Conservation (phyloP, 2,329 filamentous ascomycete genomes). For the Elsinoe arachidis region DNA sequence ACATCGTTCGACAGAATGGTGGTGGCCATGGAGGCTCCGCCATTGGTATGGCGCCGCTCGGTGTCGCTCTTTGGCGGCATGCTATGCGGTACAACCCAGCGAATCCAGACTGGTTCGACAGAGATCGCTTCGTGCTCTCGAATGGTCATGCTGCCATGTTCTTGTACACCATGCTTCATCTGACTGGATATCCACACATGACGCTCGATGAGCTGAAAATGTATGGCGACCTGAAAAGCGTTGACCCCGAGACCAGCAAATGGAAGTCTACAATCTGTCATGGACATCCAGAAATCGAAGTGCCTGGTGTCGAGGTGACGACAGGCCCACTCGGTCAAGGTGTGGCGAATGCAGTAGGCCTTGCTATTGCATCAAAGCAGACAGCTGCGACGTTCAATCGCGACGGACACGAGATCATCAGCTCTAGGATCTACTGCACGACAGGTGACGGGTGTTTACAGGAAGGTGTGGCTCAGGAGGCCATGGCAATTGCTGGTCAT, state of each 20-base stretch:
- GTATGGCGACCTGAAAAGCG: constrained; percentile 38
- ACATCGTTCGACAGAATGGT: constrained; percentile 23
- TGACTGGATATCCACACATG: constrained; percentile 47
- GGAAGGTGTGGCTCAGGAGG: constrained; percentile 50
- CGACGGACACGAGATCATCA: constrained; percentile 40
- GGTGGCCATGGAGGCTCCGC: constrained; percentile 24
- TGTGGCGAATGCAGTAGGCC: constrained; percentile 51
- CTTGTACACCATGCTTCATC: constrained; percentile 46
- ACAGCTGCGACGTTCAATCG: constrained; percentile 47
- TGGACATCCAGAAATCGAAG: constrained; percentile 50
- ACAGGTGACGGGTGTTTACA: constrained; percentile 51
- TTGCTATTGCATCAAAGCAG: constrained; percentile 51
- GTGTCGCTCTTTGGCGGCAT: constrained; percentile 36
- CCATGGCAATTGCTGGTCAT: constrained; percentile 49
- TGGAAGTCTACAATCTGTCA: constrained; percentile 38
- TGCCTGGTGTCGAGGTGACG: constrained; percentile 50
- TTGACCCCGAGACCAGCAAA: constrained; percentile 29
- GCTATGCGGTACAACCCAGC: constrained; percentile 35
- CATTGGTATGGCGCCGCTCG: constrained; percentile 39
- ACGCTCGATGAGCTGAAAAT: constrained; percentile 50
- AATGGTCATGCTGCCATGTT: constrained; percentile 36
- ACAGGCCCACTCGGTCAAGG: constrained; percentile 53
- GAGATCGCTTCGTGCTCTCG: constrained; percentile 38
- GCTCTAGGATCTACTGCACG: constrained; percentile 49
- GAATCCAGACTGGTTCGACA: constrained; percentile 34